phyloP scores from a whole-genome alignment of 108 stramenopile species.

The Nitzschia sp. region DNA sequence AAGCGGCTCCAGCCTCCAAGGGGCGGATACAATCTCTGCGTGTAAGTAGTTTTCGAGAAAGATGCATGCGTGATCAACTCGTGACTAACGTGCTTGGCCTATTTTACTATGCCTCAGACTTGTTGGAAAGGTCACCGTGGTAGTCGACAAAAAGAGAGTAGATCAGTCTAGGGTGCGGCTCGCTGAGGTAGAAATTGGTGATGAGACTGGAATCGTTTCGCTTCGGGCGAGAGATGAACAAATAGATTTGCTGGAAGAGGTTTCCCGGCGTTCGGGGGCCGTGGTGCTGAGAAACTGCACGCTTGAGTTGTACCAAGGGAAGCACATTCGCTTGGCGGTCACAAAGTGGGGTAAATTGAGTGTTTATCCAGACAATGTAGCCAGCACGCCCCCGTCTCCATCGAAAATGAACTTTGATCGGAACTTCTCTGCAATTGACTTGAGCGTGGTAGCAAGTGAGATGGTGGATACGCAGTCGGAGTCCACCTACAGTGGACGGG shows the following conservation, averaged over 20 bases:
- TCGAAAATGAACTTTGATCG: constrained; percentile 65
- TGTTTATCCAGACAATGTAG: constrained; percentile 74
- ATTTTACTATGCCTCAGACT: constrained; percentile 38
- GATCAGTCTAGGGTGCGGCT: constrained; percentile 78
- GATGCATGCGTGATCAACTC: neutral
- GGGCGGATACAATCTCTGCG: constrained; percentile 82
- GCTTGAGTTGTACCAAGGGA: constrained; percentile 79
- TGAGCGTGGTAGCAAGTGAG: constrained; percentile 66
- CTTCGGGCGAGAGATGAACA: constrained; percentile 85
- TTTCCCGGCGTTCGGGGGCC: constrained; percentile 59
- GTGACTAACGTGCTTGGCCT: neutral
- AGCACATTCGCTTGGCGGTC: constrained; percentile 75
- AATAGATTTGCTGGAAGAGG: constrained; percentile 68
- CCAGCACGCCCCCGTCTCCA: constrained; percentile 80
- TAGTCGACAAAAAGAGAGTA: constrained; percentile 80
- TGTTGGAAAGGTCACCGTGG: constrained; percentile 76
- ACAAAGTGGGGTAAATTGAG: constrained; percentile 89
- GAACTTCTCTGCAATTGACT: constrained; percentile 73
- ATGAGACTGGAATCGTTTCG: constrained; percentile 75
- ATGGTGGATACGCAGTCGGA: constrained; percentile 29
- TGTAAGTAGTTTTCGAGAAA: constrained; percentile 55
- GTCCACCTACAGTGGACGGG: constrained; percentile 7
- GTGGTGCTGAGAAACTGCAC: constrained; percentile 82
- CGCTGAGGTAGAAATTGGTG: constrained; percentile 84
- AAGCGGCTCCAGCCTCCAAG: constrained; percentile 75